Evolutionary conservation across 2,329 filamentous ascomycete genomes (phyloP).

Genomic region (Aureobasidium sp.): DNA sequence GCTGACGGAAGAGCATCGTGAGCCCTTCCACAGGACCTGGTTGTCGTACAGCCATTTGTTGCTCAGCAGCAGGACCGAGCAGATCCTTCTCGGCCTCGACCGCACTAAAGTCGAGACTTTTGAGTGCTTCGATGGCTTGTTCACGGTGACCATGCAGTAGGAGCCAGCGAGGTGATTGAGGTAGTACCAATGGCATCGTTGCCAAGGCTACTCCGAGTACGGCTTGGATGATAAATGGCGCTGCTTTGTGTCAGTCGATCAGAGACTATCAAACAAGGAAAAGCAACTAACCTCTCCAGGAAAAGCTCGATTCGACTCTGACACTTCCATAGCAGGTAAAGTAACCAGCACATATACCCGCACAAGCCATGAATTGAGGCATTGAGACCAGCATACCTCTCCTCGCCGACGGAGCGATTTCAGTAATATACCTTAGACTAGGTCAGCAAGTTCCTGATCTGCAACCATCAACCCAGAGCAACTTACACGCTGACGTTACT

Average conservation of each 20-base stretch:
- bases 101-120: conserved; percentile 29
- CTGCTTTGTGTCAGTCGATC: not conserved
- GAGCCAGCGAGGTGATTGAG: conserved; percentile 52
- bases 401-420: conserved; percentile 47
- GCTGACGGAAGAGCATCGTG: conserved; percentile 18
- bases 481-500: conserved; percentile 44
- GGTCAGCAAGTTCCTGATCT: not conserved
- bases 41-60: conserved; percentile 10
- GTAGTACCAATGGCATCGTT: conserved; percentile 35
- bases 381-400: conserved; percentile 22
- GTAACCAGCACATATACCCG: conserved; percentile 47
- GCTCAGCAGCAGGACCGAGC: conserved; percentile 22
- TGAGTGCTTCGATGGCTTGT: conserved; percentile 38
- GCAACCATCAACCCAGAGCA: not conserved
- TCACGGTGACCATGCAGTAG: conserved; percentile 37
- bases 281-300: not conserved
- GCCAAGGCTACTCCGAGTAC: conserved; percentile 34
- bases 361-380: conserved; percentile 25
- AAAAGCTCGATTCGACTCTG: not conserved
- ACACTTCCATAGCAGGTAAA: conserved; percentile 53
- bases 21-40: conserved; percentile 16
- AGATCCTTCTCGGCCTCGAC: conserved; percentile 42
- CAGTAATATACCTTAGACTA: conserved; percentile 44
- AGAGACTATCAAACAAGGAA: no score
- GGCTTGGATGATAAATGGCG: conserved; percentile 46